A percentile compares a stretch with the other conserved stretches of the same genome.
phyloP scores from a whole-genome alignment of 257 asterid genomes.

The Cinchona pubescens region DNA sequence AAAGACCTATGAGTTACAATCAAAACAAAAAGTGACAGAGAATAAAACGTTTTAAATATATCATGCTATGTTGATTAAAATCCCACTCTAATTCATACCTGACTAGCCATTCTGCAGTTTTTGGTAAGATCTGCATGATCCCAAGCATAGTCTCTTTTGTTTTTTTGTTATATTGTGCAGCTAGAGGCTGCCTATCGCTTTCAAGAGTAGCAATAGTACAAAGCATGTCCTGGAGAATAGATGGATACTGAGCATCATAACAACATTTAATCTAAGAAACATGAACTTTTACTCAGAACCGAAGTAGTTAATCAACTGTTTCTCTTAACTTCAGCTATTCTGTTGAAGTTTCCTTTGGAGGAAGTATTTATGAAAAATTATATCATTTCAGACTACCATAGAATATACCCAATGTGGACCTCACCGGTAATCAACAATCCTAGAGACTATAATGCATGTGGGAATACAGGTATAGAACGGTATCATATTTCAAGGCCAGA shows the following conservation, averaged over 20 bases:
- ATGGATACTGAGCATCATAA: constrained; percentile 10
- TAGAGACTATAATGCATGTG: background rate
- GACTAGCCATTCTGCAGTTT: constrained; percentile 76
- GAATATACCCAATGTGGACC: background rate
- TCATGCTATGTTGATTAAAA: background rate
- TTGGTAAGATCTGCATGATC: constrained; percentile 73
- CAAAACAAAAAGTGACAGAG: background rate
- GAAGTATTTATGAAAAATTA: background rate
- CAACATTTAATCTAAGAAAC: background rate
- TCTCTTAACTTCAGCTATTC: background rate
- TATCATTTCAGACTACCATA: background rate
- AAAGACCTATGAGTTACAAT: constrained; percentile 21
- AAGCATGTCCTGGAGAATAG: constrained; percentile 67
- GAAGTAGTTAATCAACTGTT: background rate
- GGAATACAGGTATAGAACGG: background rate
- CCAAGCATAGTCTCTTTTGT: constrained; percentile 60
- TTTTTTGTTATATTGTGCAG: constrained; percentile 59
- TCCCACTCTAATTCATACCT: constrained; percentile 34
- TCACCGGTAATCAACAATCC: background rate
- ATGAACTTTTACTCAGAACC: background rate
- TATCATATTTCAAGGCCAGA: background rate
- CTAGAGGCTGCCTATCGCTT: constrained; percentile 76
- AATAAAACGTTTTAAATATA: background rate
- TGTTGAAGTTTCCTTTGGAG: background rate
- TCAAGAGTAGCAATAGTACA: constrained; percentile 93